phyloP scores from a whole-genome alignment of 345 rosid genomes.

The Toxicodendron radicans region DNA sequence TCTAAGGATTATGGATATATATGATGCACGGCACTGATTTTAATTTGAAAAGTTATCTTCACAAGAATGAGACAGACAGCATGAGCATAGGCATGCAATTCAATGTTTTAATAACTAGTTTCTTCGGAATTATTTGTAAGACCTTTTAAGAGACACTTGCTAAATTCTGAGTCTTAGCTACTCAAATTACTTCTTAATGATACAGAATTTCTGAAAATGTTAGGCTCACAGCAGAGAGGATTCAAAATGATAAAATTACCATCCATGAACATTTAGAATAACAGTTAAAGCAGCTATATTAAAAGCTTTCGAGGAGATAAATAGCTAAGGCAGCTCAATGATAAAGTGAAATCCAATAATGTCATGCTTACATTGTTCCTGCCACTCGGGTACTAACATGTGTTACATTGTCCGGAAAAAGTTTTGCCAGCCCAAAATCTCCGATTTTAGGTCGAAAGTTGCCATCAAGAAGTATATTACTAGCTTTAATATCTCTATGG shows the following conservation, averaged over 20 bases:
- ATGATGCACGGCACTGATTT: no score
- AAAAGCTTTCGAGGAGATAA: background rate
- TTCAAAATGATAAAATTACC: background rate
- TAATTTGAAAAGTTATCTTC: background rate
- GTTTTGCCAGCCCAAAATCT: constrained; percentile 78
- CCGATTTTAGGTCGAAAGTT: constrained; percentile 65
- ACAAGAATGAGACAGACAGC: background rate
- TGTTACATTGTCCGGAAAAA: constrained; percentile 73
- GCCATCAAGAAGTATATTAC: constrained; percentile 68
- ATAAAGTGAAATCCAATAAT: constrained; percentile 13
- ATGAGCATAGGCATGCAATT: background rate
- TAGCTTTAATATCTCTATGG: constrained; percentile 82
- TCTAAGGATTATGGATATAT: background rate
- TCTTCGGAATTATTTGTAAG: background rate
- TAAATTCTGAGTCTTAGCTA: background rate
- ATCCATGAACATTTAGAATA: background rate
- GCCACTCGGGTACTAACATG: constrained; percentile 80
- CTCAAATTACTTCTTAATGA: background rate
- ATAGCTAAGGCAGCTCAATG: constrained; percentile 3
- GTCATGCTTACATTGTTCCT: constrained; percentile 63
- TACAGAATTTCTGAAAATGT: background rate
- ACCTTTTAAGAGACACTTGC: background rate
- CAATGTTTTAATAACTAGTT: no score
- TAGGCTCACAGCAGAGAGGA: background rate
- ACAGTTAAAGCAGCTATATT: background rate